phyloP scores from a whole-genome alignment of 2,329 filamentous ascomycete species.

The Nothophoma quercina region DNA sequence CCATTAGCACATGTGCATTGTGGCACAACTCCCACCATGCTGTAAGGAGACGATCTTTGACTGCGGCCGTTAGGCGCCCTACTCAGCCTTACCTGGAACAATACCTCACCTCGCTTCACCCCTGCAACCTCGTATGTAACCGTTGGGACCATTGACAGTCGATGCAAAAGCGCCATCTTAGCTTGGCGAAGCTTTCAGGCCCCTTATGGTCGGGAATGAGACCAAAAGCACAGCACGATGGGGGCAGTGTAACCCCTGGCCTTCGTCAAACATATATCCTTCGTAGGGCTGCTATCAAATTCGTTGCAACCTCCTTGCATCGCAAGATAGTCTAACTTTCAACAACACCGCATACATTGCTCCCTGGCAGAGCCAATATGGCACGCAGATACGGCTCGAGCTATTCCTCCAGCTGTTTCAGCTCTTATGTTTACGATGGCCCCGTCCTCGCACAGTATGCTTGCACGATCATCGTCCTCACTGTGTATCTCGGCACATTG shows the following conservation, averaged over 20 bases:
- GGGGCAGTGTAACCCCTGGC: constrained; percentile 6
- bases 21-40: neutral
- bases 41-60: neutral
- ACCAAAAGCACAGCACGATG: constrained; percentile 19
- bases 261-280: neutral
- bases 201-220: constrained; percentile 23
- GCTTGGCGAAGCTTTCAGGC: constrained; percentile 28
- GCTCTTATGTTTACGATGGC: neutral
- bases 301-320: neutral
- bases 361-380: neutral
- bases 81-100: neutral
- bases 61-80: constrained; percentile 8
- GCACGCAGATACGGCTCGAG: neutral
- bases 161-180: constrained; percentile 10
- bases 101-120: neutral
- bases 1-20: neutral
- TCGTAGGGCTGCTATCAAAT: neutral
- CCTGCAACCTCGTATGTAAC: neutral
- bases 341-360: neutral
- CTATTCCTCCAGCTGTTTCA: constrained; percentile 8
- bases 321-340: neutral
- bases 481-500: constrained; percentile 24
- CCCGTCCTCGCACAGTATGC: neutral
- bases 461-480: constrained; percentile 9
- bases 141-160: neutral